These are phyloP conservation scores for Acanthochlamys bracteata DNA, from an alignment of 106 monocot genomes.

Conservation along the genomic window DNA sequence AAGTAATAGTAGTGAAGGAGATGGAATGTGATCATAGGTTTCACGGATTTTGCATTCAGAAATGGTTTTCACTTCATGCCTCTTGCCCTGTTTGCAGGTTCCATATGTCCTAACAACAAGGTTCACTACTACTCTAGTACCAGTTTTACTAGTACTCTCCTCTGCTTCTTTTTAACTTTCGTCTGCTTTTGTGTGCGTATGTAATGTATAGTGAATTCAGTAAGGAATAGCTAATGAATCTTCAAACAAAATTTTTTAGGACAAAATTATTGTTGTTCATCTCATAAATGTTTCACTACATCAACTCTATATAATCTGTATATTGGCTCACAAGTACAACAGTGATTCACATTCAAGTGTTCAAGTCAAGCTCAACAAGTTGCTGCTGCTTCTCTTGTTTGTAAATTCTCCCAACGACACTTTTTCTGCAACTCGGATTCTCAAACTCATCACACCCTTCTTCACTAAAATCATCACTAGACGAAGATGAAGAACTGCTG, in stretches of 20 bases:
- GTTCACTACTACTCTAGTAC: too few species aligned
- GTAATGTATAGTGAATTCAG: neutral
- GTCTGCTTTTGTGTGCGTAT: neutral
- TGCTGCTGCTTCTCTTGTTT: conserved; percentile 5
- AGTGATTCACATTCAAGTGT: neutral
- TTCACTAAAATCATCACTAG: conserved; percentile 10
- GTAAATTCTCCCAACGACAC: neutral
- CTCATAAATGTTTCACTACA: neutral
- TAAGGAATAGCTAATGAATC: neutral
- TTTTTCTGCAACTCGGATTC: neutral
- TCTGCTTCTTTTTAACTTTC: neutral
- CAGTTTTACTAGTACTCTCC: neutral
- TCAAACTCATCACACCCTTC: too few species aligned
- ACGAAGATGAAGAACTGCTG: conserved; percentile 9
- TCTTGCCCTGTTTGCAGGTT: conserved; percentile 63
- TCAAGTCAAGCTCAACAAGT: conserved; percentile 37
- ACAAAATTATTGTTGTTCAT: neutral
- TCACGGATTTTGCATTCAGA: conserved; percentile 61
- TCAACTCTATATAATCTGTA: neutral
- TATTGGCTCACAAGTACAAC: neutral
- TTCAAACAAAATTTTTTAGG: neutral
- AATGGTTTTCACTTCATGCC: conserved; percentile 63
- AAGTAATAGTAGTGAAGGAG: conserved; percentile 39
- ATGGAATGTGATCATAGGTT: conserved; percentile 69
- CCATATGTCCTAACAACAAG: conserved; percentile 26